phyloP scores from a whole-genome alignment of 306 rosid genomes.

The Notholithocarpus densiflorus region DNA sequence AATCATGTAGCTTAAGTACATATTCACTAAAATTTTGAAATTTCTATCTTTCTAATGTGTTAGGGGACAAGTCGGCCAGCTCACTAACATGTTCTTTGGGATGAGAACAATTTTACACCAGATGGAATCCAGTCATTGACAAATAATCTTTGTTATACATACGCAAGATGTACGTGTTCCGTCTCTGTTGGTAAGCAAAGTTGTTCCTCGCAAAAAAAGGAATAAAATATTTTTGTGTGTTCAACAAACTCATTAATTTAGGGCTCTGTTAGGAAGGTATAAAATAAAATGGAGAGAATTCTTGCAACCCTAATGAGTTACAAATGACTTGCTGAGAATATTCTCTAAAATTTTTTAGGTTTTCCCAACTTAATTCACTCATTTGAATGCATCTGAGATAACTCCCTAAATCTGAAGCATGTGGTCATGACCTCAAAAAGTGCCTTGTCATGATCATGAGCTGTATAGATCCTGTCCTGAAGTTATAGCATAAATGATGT shows the following conservation, averaged over 20 bases:
- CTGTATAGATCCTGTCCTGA: not conserved
- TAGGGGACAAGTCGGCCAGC: conserved; percentile 96
- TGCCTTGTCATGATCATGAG: not conserved
- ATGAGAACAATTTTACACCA: conserved; percentile 86
- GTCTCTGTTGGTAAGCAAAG: conserved; percentile 79
- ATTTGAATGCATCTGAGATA: no score
- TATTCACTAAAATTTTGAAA: not conserved
- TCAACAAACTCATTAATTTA: no score
- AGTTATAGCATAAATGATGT: not conserved
- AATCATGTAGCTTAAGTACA: not conserved
- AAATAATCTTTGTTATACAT: conserved; percentile 85
- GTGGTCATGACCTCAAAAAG: no score
- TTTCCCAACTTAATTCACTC: no score
- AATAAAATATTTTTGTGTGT: no score
- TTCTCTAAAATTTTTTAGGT: no score
- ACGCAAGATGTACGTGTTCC: conserved; percentile 88
- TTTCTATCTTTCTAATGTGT: conserved; percentile 2
- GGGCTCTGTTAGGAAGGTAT: no score
- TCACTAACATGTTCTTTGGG: conserved; percentile 94
- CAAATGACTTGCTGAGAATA: no score
- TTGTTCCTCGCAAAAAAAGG: conserved; percentile 4
- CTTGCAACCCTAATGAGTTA: no score
- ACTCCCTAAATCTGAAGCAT: no score
- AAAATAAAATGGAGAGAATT: no score
- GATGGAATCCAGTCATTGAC: conserved; percentile 89